Evolutionary conservation across 208 protist species (phyloP), one percentile per base, ranked within the genome.

Genomic region (Acanthamoeba castellanii): DNA sequence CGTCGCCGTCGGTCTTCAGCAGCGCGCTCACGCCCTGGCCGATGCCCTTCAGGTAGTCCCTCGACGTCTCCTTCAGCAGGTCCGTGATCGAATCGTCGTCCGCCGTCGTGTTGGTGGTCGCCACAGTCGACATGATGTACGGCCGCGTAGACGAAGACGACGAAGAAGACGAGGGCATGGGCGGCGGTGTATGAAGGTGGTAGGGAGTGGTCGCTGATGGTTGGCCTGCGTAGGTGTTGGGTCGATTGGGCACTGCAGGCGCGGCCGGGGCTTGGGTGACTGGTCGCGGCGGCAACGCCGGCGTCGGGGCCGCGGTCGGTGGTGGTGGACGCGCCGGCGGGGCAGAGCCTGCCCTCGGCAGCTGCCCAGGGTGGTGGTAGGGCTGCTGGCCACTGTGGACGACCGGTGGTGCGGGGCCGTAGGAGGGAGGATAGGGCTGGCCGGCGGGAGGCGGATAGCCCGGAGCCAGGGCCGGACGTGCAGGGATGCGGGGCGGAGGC

Each of bases 41-140:
- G n/a, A 87, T 42, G 27, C 47, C 37, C 50, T 34, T 25, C 27
- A 87, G 37, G 78, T 87, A 87, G 50, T 87, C 78, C 50, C n/a
- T 87, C 9, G 78, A 87, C 78, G 78, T 87, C 25, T 87, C 78
- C 78, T 87, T 87, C 76, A 87, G 45, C 45, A 87, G 45, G 30
- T 59, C 78, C 1, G 45, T 59, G 7, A 87, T 27, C 78, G 78
- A 87, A 25, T 78, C 70, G 13, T 59, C 37, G 78, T 87, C 45
- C 0, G 6, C 50, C 9, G 37, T 42, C 18, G 34, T 81, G 34
- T 81, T 20, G 2, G 72, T 18, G 14, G 32, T 27, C 25, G 72
- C 72, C 64, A 30, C 64, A 1, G 27, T 70, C n/a, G 64, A 27
- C 64, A 30, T 70, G 32, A 37, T 81, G 72, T 81, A 81, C 8